phyloP scores from a whole-genome alignment of 2,329 filamentous ascomycete genomes.

The Aspergillus nomiae region DNA sequence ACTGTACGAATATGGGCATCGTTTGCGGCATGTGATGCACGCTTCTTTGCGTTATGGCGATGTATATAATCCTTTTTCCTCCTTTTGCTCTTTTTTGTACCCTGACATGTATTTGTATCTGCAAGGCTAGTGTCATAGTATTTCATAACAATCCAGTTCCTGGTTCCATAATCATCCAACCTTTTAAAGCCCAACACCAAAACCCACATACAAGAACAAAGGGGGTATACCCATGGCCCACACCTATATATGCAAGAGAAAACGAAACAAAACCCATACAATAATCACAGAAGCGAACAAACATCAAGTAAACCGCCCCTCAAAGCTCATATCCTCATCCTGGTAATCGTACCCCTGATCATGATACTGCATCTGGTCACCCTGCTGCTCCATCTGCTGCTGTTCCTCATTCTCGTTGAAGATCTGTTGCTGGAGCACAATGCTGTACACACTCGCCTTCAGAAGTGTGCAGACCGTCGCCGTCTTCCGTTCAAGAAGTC shows the following conservation, averaged over 20 bases:
- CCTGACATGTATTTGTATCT: slow-evolving; percentile 34
- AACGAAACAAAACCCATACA: slow-evolving; percentile 10
- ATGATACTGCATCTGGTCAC: slow-evolving; percentile 21
- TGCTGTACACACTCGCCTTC: slow-evolving; percentile 98
- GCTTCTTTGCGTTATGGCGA: slow-evolving; percentile 20
- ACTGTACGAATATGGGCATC: slow-evolving; percentile 21
- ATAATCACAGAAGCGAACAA: slow-evolving; percentile 11
- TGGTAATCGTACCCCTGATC: slow-evolving; percentile 25
- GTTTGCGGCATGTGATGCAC: slow-evolving; percentile 7
- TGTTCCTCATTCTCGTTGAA: slow-evolving; percentile 59
- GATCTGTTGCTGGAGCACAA: slow-evolving; percentile 97
- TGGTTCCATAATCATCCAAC: slow-evolving; percentile 9
- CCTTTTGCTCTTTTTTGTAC: slow-evolving; percentile 15
- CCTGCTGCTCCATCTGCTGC: slow-evolving; percentile 15
- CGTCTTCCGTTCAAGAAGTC: slow-evolving; percentile 90
- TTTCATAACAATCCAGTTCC: slow-evolving; percentile 13
- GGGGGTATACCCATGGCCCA: slow-evolving; percentile 20
- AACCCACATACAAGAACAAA: slow-evolving; percentile 11
- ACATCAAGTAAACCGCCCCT: slow-evolving; percentile 16
- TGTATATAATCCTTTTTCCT: slow-evolving; percentile 24
- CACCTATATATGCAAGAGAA: slow-evolving; percentile 4
- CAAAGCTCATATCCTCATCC: slow-evolving; percentile 30
- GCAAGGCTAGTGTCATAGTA: slow-evolving; percentile 17
- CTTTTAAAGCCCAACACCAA: slow-evolving; percentile 11
- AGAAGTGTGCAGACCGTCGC: slow-evolving; percentile 91